Conservation (phyloP, 306 rosid genomes). For the Ormosia emarginata region DNA sequence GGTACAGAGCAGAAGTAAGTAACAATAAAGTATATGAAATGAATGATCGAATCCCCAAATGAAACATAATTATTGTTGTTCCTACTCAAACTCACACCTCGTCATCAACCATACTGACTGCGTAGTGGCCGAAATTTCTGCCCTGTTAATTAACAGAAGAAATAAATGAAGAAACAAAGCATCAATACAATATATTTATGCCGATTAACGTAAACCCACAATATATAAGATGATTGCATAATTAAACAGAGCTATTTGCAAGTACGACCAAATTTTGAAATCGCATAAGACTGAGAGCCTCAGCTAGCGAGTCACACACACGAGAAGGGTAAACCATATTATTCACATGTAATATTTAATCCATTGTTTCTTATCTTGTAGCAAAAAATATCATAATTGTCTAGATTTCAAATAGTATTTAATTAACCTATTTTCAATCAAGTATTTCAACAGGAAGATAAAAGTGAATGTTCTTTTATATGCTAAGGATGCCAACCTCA, state of each 20-base stretch:
- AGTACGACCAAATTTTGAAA: background rate
- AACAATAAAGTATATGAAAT: background rate
- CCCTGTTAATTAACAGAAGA: constrained; percentile 47
- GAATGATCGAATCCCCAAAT: background rate
- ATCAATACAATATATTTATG: background rate
- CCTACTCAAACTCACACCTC: constrained; percentile 22
- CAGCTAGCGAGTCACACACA: background rate
- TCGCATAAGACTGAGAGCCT: background rate
- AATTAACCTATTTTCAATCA: background rate
- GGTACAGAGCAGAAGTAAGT: background rate
- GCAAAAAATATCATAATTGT: background rate
- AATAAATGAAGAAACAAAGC: background rate
- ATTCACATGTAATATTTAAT: background rate
- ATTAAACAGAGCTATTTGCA: background rate
- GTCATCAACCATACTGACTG: constrained; percentile 53
- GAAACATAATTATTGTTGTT: background rate
- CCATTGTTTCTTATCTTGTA: background rate
- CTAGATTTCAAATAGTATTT: background rate
- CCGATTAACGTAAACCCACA: background rate
- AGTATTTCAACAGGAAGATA: background rate
- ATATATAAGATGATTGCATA: background rate
- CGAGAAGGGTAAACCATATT: background rate
- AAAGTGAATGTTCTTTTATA: background rate
- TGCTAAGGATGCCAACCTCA: constrained; percentile 48
- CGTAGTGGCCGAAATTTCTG: constrained; percentile 69